Base-by-base conservation (phyloP, 441 rosid genomes). In the Pelargonium fulgidum region DNA sequence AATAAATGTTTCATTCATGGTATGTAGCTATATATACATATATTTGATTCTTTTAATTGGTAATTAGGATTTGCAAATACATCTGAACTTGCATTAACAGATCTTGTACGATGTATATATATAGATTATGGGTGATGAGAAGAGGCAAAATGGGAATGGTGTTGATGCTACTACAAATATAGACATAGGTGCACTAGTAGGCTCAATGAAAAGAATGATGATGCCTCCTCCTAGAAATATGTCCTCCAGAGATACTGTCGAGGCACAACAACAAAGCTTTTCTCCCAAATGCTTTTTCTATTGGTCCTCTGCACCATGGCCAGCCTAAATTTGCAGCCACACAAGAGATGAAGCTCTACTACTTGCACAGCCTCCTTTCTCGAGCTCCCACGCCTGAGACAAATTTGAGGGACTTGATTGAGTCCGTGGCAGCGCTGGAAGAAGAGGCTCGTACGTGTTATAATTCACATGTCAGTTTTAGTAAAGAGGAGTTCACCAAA, bases 211-310 rank as follows among this genome's bases (percentile, higher is more conserved):
- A 19, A 47, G 33, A 0, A 52, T 77, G n/a, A 22, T 22, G 24
- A 22, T 22, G 24, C 24, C 33, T 26, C 3, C 24, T 26, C 33
- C 24, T 62, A 63, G 68, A 11, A 71, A 61, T n/a, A n/a, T n/a
- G n/a, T n/a, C n/a, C 48, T 11, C 81, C 83, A 3, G 4, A 14
- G 7, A 73, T 76, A 3, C 77, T 79, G 20, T 45, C 3, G 7
- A 63, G 80, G 65, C 85, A 77, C 68, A 79, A 77, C 11, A 16
- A 67, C 6, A 7, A 14, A 12, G 83, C 85, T 0, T 82, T 71
- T 41, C 3, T 36, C 50, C 83, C 83, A 11, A 68, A 65, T 36
- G 77, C 76, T 14, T 79, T 79, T 33, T 77, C 82, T 1, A 66
- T 81, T 0, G 82, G 82, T 3, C 81, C 81, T 1, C 71, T 70